Evolutionary conservation across 768 basidiomycete species (phyloP).

Genomic region (Leucocoprinus birnbaumii): DNA sequence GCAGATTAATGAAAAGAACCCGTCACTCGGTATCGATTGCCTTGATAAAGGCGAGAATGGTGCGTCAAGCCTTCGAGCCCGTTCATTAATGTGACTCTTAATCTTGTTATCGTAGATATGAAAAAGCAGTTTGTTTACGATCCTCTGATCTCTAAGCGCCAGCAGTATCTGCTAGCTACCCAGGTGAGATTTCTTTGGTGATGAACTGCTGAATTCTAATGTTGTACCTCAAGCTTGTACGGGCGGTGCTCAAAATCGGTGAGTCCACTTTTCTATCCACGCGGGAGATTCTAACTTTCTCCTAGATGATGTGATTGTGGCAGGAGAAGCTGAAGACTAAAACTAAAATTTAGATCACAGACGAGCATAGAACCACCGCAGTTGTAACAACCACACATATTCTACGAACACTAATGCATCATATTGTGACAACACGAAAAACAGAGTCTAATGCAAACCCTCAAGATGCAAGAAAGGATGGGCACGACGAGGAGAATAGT

Average conservation of each 20-base stretch:
- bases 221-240: conserved; percentile 53
- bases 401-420: conserved; percentile 6
- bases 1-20: conserved; percentile 84
- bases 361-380: not conserved
- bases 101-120: conserved; percentile 69
- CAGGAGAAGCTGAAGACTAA: conserved; percentile 70
- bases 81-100: not conserved
- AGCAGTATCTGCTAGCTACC: conserved; percentile 96
- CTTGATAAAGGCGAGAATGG: conserved; percentile 83
- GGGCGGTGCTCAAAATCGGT: conserved; percentile 89
- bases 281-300: not conserved
- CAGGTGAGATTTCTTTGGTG: conserved; percentile 51
- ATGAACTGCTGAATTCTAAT: not conserved
- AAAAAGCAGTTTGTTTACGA: conserved; percentile 96
- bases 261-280: conserved; percentile 20
- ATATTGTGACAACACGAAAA: not conserved
- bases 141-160: conserved; percentile 94
- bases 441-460: too few species aligned
- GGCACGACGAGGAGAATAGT: not conserved
- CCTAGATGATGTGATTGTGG: conserved; percentile 74
- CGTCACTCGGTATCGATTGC: conserved; percentile 92
- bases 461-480: too few species aligned
- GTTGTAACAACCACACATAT: not conserved
- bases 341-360: conserved; percentile 13
- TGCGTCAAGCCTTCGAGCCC: conserved; percentile 30